Base-by-base conservation (phyloP, 495 filamentous ascomycete species). In the Cudoniella acicularis region DNA sequence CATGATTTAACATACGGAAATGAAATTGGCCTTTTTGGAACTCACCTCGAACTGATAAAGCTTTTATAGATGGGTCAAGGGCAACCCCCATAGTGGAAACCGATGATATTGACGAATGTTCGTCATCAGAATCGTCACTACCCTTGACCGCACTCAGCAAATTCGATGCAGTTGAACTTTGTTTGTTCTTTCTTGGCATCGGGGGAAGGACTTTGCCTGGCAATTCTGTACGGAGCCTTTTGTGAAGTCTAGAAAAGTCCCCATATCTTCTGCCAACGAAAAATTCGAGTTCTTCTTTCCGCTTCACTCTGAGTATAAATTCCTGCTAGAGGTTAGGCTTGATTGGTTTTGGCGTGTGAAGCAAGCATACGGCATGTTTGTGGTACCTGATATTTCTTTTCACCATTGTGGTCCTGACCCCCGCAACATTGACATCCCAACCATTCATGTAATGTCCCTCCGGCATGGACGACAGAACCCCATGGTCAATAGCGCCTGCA, bases 391-490 rank as follows among this genome's bases (percentile, higher is more conserved):
- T 83, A 36, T 92, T 96, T 67, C 92, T 84, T 79, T 93, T 94
- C 36, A 91, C 77, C 20, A 81, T 84, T 3, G 82, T 88, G 1
- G 89, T 87, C 49, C 92, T 82, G 48, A 98, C 94, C 23, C 87
- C 90, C 17, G 92, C 92, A 53, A 98, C 88, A 74, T 98, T 98
- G 59, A 98, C 84, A 72, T 97, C 92, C 94, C 94, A 98, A 8
- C 90, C 92, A 73, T 98, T 90, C 49, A 95, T 87, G 55, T 86
- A 84, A 73, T 96, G 84, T 0, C 94, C 95, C 70, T 97, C 90
- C 0, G 94, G 95, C 63, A 90, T 77, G 49, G 93, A 93, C 20
- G 88, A 79, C 9, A 95, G 72, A 50, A 98, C 74, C 0, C 95
- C 95, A 23, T 89, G 87, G 42, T 96, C 91, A 65, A 95, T 91